Evolutionary conservation across 75 land plant species (phyloP), one percentile per base, ranked within the genome.

Genomic region (Selaginella tamariscina): DNA sequence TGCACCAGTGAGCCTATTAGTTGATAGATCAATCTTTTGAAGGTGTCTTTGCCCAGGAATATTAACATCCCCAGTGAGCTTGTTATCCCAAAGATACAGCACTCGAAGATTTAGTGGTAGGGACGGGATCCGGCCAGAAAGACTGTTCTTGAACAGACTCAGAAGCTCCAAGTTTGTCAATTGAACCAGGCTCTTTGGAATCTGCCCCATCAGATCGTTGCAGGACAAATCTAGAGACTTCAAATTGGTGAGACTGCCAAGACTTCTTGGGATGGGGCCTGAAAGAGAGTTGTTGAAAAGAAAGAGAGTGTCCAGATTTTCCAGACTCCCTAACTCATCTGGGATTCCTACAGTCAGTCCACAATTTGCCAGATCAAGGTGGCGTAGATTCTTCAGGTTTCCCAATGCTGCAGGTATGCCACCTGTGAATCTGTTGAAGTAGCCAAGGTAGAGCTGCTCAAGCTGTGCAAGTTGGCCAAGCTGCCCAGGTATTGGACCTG

Each of bases 161-260:
- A 85, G 1, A 82, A 82, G 31, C 39, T 72, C 1, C 49, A 32
- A 55, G 80, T 80, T 70, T 77, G 78, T 23, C 29, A 88, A 80
- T 13, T 71, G 69, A 26, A 83, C 80, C 5, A 88, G 63, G 5
- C 82, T 70, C 2, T 69, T 49, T 29, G 93, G 91, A 29, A 88
- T 85, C 26, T 65, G 74, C 9, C 88, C 91, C 0, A 74, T 69
- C 0, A 88, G 30, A 0, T 18, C 24, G 68, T 88, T 88, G 27
- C 32, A 13, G 29, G 84, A 80, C 24, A 88, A 65, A 56, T 88
- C 88, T 24, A 87, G 66, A 32, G 73, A 78, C 27, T 70, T 74
- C 1, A 87, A 69, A 44, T 82, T 84, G 24, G 56, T 71, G 1
- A 87, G 68, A 23, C 33, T 57, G 57, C 90, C 87, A 9, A 87